Evolutionary conservation across 805 yeast species (phyloP).

Genomic region (Ogataea naganishii): DNA sequence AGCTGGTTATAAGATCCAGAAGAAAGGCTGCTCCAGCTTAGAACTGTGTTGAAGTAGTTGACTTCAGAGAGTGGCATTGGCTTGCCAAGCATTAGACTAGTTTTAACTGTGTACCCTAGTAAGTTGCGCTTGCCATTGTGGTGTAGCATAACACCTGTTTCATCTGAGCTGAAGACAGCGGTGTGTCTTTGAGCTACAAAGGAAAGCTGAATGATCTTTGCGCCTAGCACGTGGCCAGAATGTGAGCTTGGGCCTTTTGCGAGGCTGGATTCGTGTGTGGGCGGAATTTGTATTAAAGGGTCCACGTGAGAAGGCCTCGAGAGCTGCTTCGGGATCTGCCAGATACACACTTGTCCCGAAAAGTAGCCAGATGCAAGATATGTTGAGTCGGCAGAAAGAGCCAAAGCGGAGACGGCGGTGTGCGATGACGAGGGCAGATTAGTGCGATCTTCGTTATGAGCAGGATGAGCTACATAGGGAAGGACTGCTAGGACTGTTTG

Average conservation of each 20-base stretch:
- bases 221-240: slow-evolving; percentile 28
- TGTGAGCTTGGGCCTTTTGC: slow-evolving; percentile 10
- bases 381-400: slow-evolving; percentile 61
- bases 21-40: slow-evolving; percentile 46
- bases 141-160: slow-evolving; percentile 45
- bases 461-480: too few relatives aligned
- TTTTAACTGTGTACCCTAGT: slow-evolving; percentile 36
- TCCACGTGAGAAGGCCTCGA: too few relatives aligned
- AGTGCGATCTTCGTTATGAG: too few relatives aligned
- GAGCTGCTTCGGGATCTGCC: slow-evolving; percentile 47
- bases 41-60: slow-evolving; percentile 16
- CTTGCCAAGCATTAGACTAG: slow-evolving; percentile 46
- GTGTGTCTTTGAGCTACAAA: slow-evolving; percentile 46
- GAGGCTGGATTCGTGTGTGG: slow-evolving; percentile 13
- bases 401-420: slow-evolving; percentile 50
- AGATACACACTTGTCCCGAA: slow-evolving; percentile 56
- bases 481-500: too few relatives aligned
- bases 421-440: too few relatives aligned
- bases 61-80: slow-evolving; percentile 15
- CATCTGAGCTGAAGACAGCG: slow-evolving; percentile 48
- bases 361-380: slow-evolving; percentile 61
- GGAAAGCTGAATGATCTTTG: slow-evolving; percentile 33
- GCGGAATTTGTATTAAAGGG: slow-evolving; percentile 22
- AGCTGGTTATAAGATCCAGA: slow-evolving; percentile 45
- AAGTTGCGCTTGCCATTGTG: slow-evolving; percentile 60